Base-by-base conservation (phyloP, 2,329 filamentous ascomycete species). In the Cordyceps cicadae region DNA sequence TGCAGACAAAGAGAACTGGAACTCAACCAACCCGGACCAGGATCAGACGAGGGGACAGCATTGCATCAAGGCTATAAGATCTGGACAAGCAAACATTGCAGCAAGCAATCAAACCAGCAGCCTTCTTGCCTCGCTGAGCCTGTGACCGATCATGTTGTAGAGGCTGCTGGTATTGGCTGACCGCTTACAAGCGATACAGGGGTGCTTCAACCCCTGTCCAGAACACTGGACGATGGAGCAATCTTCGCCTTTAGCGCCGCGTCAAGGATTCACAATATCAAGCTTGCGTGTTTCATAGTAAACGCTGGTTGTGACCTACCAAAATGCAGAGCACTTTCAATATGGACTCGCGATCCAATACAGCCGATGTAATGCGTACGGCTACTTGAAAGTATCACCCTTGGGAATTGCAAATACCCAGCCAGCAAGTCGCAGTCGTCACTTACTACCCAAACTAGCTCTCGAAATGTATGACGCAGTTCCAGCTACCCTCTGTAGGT, bases 401-500 rank as follows among this genome's bases (percentile, higher is more conserved):
- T 43, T 43, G 9, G 9, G 2, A 43, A 24, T 26, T 50, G 24
- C 15, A 29, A 26, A 11, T 24, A n/a, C n/a, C 32, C 21, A 19
- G 15, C 29, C 17, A 14, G 29, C 49, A 7, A 12, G 32, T 39
- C n/a, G n/a, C 7, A 7, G 5, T 29, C n/a, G n/a, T 17, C 50
- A 52, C 32, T 15, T 17, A 41, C n/a, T n/a, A n/a, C n/a, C n/a
- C 7, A 21, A 3, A 24, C 37, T 26, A 53, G 32, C 17, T 15
- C 41, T 17, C 29, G 24, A 55, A 45, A 55, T 55, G 53, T 41
- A 55, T 55, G 53, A 55, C 39, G 53, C 52, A 39, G 39, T 26
- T 45, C 39, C 39, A 39, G 29, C 17, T 43, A 9, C 39, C 52
- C 37, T 54, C 37, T 45, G 14, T 43, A n/a, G 14, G 39, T 29